Base-by-base conservation (phyloP, 208 protist species). In the Phytomonas sp. region DNA sequence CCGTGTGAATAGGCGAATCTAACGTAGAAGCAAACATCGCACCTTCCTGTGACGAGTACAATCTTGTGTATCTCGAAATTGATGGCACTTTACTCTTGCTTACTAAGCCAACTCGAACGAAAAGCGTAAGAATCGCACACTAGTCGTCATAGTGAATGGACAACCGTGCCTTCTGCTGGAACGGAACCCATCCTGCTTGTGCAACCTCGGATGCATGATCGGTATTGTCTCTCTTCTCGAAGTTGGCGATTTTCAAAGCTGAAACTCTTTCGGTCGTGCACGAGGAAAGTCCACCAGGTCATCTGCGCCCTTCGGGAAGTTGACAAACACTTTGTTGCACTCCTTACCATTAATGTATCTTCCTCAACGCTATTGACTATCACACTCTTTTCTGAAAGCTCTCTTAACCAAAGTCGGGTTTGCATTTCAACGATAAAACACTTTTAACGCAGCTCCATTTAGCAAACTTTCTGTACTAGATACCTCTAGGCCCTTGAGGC, bases 1-100 rank as follows among this genome's bases (percentile, higher is more conserved):
- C 89, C 89, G 1, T 86, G 56, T 3, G 75, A 70, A 69, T 94
- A 92, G 70, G 90, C 86, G 36, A 94, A 59, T 19, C 86, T 65
- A 30, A 78, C 63, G 23, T 56, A 56, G 11, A 78, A 52, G 29
- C 65, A n/a, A 36, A 80, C 26, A 2, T 23, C 29, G 34, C 19
- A 60, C 12, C 37, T 60, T 4, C 75, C 70, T 29, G 67, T 64
- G 16, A 34, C 56, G 31, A 71, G 74, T 7, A 86, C 69, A 34
- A 80, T 16, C 0, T 34, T 69, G 29, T 61, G 30, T 42, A 88
- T 14, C 11, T 32, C 40, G 1, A 81, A 32, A 49, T 62, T 56
- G 23, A 73, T 67, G 37, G 34, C 0, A 78, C 77, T 59, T 68
- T 67, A 60, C 70, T 75, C 40, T 71, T 74, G 62, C 74, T 61